Evolutionary conservation across 108 stramenopile genomes (phyloP).

Genomic region (Discostella pseudostelligera): DNA sequence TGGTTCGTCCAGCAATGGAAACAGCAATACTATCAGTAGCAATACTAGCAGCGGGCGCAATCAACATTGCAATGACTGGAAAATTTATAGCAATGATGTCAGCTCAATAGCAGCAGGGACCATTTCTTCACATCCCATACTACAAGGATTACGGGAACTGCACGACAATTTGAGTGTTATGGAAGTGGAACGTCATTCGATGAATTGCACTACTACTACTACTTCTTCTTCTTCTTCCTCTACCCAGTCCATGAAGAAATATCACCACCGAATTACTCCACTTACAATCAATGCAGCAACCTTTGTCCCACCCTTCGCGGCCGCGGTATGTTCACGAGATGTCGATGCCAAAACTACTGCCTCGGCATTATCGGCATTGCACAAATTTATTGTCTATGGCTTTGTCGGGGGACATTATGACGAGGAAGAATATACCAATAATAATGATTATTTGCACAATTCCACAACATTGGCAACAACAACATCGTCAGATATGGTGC

Average conservation of each 20-base stretch:
- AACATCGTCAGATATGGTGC: conserved; percentile 30
- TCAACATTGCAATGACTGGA: conserved; percentile 1
- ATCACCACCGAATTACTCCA: conserved; percentile 3
- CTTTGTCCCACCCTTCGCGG: conserved; percentile 74
- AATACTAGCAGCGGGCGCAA: background rate
- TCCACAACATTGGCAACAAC: background rate
- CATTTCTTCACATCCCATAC: conserved; percentile 52
- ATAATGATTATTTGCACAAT: background rate
- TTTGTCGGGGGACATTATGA: conserved; percentile 49
- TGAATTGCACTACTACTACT: too few relatives aligned
- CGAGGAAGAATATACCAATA: background rate
- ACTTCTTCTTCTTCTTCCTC: background rate
- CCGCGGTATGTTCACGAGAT: conserved; percentile 57
- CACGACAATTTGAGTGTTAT: conserved; percentile 56
- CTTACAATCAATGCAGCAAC: conserved; percentile 26
- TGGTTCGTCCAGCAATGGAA: background rate
- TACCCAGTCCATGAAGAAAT: background rate
- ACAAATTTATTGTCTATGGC: conserved; percentile 80
- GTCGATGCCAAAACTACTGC: conserved; percentile 69
- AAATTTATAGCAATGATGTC: conserved; percentile 5
- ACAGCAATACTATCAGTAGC: too few relatives aligned
- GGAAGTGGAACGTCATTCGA: conserved; percentile 27
- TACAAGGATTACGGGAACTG: conserved; percentile 61
- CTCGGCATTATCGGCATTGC: conserved; percentile 63
- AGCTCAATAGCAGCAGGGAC: background rate